Percentiles rank a stretch among this genome's conserved stretches.
These are phyloP conservation scores for Beta corolliflora DNA, from an alignment of 179 eudicot species.

Conservation along the genomic window DNA sequence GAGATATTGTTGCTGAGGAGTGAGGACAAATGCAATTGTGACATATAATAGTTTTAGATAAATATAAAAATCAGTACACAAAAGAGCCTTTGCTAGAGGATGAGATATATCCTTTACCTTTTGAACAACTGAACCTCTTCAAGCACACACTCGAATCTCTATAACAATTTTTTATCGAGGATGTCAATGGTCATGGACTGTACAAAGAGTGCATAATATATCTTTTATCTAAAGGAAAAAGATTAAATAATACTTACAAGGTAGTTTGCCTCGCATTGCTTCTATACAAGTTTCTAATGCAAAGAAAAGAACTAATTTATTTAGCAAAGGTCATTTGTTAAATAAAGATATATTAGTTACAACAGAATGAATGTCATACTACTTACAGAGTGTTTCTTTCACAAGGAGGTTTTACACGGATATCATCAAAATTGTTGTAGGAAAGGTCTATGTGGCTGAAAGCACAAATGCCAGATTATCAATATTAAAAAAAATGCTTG, in stretches of 20 bases:
- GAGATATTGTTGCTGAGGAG: no score
- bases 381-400: conserved; percentile 18
- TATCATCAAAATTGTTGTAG: conserved; percentile 32
- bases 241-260: conserved; percentile 26
- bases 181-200: background rate
- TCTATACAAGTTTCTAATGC: conserved; percentile 30
- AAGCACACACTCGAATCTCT: conserved; percentile 23
- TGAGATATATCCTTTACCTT: conserved; percentile 12
- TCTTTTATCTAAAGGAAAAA: background rate
- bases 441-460: conserved; percentile 42
- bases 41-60: no score
- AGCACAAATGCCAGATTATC: no score
- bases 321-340: background rate
- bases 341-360: background rate
- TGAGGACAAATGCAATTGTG: background rate
- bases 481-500: no score
- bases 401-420: conserved; percentile 10
- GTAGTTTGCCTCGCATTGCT: conserved; percentile 23
- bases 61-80: background rate
- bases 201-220: background rate
- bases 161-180: conserved; percentile 2
- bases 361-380: background rate
- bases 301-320: background rate
- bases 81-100: background rate
- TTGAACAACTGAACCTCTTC: conserved; percentile 13